Evolutionary conservation across 768 basidiomycete genomes (phyloP), one percentile per base, ranked within the genome.

Genomic region (Lyophyllum semitale): DNA sequence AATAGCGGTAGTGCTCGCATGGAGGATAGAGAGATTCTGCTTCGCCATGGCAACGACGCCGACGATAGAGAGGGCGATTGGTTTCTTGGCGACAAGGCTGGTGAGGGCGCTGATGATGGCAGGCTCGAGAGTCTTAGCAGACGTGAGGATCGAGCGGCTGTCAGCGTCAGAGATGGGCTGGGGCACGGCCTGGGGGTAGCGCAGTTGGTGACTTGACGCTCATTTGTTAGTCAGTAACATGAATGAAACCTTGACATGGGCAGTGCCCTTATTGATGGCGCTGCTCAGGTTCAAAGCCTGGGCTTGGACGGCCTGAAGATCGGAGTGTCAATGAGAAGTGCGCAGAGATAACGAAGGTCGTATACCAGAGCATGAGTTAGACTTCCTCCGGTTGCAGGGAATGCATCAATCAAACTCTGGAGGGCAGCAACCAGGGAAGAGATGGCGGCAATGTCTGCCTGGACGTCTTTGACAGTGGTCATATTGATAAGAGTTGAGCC

Each of bases 351-450:
- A n/a, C 26, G 29, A 18, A 43, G 8, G 11, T 4, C 1, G 45
- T 57, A 2, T 42, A 69, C 70, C 23, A 71, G 46, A 13, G 68
- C 70, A 23, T 51, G 58, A 23, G 49, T 9, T 37, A 68, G 59
- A 27, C 55, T 63, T 33, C 66, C 67, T 5, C 68, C 68, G 37
- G 65, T 66, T 27, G 30, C 22, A 0, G 71, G 72, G 62, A 69
- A 72, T 3, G 61, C 66, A 2, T 47, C 65, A 51, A 71, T 66
- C 41, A 58, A 51, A 48, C 53, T 66, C 61, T 70, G 65, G 13
- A 73, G 60, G 15, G 61, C 58, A 17, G 59, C 63, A 2, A 69
- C 59, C 45, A 67, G 63, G 0, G 61, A 49, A 4, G 62, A 48
- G 43, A 71, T 65, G 6, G 27, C 57, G 2, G 59, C 53, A 26